A percentile compares a stretch with the other conserved stretches of the same genome.
phyloP scores from a whole-genome alignment of 2,329 filamentous ascomycete species.

The Mycosphaerella sp. region DNA sequence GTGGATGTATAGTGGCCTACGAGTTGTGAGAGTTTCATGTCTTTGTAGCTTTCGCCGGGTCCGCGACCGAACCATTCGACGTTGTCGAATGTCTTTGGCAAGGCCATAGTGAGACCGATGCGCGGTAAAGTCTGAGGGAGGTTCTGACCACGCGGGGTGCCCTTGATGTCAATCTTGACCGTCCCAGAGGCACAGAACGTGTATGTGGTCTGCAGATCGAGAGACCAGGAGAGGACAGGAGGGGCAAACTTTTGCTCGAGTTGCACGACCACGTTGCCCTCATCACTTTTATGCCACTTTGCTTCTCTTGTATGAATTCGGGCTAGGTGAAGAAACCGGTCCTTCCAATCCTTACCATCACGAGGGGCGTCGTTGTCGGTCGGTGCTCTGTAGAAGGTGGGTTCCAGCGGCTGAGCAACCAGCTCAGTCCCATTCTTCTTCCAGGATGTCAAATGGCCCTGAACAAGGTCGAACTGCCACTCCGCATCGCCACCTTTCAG shows the following conservation, averaged over 20 bases:
- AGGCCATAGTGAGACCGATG: constrained; percentile 53
- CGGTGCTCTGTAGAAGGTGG: constrained; percentile 54
- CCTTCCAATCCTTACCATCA: constrained; percentile 53
- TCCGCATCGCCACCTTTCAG: constrained; percentile 6
- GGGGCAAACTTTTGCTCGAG: constrained; percentile 40
- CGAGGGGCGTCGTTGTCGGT: constrained; percentile 58
- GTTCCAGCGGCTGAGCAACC: constrained; percentile 18
- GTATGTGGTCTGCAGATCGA: constrained; percentile 43
- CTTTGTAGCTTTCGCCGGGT: constrained; percentile 58
- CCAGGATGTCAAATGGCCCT: constrained; percentile 23
- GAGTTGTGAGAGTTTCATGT: constrained; percentile 56
- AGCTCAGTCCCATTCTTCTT: constrained; percentile 21
- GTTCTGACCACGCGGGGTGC: constrained; percentile 36
- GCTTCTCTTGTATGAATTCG: constrained; percentile 17
- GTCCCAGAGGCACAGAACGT: constrained; percentile 44
- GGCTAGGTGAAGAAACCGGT: constrained; percentile 20
- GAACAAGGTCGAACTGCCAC: constrained; percentile 22
- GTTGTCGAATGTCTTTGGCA: constrained; percentile 43
- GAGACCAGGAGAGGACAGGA: constrained; percentile 56
- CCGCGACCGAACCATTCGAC: constrained; percentile 59
- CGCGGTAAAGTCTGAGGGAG: constrained; percentile 53
- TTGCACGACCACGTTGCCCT: constrained; percentile 13
- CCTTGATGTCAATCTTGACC: constrained; percentile 42
- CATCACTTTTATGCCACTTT: constrained; percentile 11
- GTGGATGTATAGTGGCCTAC: constrained; percentile 37